Conservation (phyloP, 495 filamentous ascomycete species). For the Penicillium verhagenii region DNA sequence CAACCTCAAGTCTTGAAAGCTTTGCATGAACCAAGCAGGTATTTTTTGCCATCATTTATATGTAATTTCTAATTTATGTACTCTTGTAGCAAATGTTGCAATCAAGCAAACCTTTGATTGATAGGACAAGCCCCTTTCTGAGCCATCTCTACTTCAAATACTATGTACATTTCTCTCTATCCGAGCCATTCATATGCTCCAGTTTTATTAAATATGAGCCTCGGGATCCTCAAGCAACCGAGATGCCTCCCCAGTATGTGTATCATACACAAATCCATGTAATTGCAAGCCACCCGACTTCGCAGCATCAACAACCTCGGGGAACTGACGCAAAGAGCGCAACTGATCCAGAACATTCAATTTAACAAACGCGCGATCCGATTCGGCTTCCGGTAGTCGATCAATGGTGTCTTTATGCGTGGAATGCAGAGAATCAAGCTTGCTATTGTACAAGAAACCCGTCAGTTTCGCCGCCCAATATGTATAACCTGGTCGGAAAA, state of each 20-base stretch:
- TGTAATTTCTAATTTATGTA: too few relatives aligned
- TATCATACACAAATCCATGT: conserved; percentile 25
- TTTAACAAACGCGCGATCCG: conserved; percentile 21
- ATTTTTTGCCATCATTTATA: too few relatives aligned
- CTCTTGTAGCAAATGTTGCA: too few relatives aligned
- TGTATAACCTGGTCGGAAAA: too few relatives aligned
- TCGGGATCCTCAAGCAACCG: conserved; percentile 1
- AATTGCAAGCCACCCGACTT: conserved; percentile 13
- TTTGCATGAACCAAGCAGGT: too few relatives aligned
- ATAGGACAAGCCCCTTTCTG: too few relatives aligned
- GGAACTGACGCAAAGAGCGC: conserved; percentile 11
- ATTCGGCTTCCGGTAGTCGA: conserved; percentile 9
- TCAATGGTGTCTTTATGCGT: conserved; percentile 14
- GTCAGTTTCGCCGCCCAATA: neutral
- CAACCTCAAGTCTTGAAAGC: neutral
- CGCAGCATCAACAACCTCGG: conserved; percentile 16
- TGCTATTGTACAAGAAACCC: conserved; percentile 7
- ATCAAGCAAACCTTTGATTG: too few relatives aligned
- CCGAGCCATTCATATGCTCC: neutral
- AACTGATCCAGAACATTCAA: conserved; percentile 27
- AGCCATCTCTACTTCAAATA: neutral
- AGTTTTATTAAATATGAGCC: neutral
- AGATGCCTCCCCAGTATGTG: conserved; percentile 6
- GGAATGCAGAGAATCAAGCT: conserved; percentile 17
- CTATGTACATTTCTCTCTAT: neutral